Evolutionary conservation across 768 basidiomycete species (phyloP).

Genomic region (Leccinellum rugosiceps): DNA sequence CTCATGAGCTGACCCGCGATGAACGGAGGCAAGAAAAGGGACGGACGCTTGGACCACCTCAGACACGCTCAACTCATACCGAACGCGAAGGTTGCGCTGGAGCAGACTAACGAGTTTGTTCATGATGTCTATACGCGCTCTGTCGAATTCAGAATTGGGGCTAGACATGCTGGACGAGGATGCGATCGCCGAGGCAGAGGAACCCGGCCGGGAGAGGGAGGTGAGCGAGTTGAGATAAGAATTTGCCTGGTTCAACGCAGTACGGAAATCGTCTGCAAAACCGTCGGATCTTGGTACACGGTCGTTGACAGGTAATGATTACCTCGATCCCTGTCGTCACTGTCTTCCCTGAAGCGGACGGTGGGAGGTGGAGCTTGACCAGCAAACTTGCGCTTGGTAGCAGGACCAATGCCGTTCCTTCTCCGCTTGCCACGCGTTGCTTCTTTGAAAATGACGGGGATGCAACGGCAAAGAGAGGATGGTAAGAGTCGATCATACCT

Average conservation of each 20-base stretch:
- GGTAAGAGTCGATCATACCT: slow-evolving; percentile 27
- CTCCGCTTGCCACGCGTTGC: slow-evolving; percentile 30
- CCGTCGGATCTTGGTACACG: slow-evolving; percentile 9
- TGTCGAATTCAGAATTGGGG: slow-evolving; percentile 42
- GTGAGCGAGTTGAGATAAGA: slow-evolving; percentile 55
- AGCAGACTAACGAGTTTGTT: slow-evolving; percentile 60
- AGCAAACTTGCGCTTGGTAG: slow-evolving; percentile 32
- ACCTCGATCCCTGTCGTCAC: slow-evolving; percentile 37
- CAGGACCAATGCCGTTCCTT: slow-evolving; percentile 25
- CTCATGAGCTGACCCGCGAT: slow-evolving; percentile 9
- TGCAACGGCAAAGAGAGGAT: not conserved
- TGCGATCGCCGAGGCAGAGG: slow-evolving; percentile 35
- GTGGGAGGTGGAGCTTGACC: slow-evolving; percentile 31
- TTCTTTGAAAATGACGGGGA: slow-evolving; percentile 15
- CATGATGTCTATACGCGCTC: slow-evolving; percentile 61
- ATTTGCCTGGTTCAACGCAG: slow-evolving; percentile 63
- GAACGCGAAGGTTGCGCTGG: slow-evolving; percentile 68
- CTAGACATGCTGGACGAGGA: slow-evolving; percentile 37
- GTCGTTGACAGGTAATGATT: not conserved
- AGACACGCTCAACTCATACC: slow-evolving; percentile 66
- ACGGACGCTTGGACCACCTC: slow-evolving; percentile 78
- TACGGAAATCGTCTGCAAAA: slow-evolving; percentile 65
- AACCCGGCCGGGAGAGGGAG: slow-evolving; percentile 38
- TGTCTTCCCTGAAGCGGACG: slow-evolving; percentile 30
- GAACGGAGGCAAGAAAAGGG: not conserved